A percentile compares a stretch with the other conserved stretches of the same genome.
phyloP scores from a whole-genome alignment of 2,329 filamentous ascomycete species.

The Colletotrichum musae region DNA sequence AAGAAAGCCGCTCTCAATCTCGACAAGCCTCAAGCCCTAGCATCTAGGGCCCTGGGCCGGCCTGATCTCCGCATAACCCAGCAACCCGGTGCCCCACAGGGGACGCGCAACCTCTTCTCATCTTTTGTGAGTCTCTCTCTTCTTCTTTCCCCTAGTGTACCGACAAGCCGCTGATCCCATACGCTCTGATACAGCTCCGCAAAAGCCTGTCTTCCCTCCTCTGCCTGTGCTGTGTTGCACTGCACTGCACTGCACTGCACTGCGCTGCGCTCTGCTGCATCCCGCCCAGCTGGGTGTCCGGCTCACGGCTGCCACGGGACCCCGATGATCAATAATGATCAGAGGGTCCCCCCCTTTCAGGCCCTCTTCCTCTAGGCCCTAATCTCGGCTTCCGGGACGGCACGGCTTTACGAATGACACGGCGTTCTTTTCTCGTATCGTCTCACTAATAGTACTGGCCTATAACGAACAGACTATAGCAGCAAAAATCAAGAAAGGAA shows the following conservation, averaged over 20 bases:
- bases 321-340: slow-evolving; percentile 21
- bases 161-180: slow-evolving; percentile 32
- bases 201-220: slow-evolving; percentile 29
- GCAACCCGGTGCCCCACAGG: slow-evolving; percentile 39
- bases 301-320: slow-evolving; percentile 8
- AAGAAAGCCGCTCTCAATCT: background rate
- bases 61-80: slow-evolving; percentile 40
- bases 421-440: slow-evolving; percentile 5
- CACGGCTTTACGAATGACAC: background rate
- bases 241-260: slow-evolving; percentile 6
- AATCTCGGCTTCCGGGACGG: slow-evolving; percentile 21
- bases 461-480: background rate
- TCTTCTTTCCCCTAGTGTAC: slow-evolving; percentile 22
- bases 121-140: slow-evolving; percentile 26
- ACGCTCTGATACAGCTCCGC: slow-evolving; percentile 40
- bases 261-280: background rate
- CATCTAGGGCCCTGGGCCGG: slow-evolving; percentile 5
- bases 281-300: slow-evolving; percentile 22
- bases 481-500: slow-evolving; percentile 1
- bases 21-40: background rate
- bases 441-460: slow-evolving; percentile 11
- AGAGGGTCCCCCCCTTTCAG: background rate
- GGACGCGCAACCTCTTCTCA: slow-evolving; percentile 40
- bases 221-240: slow-evolving; percentile 23
- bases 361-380: too few relatives aligned